These are phyloP conservation scores for Colletotrichum simmondsii DNA, from an alignment of 2,329 filamentous ascomycete genomes.

Conservation along the genomic window DNA sequence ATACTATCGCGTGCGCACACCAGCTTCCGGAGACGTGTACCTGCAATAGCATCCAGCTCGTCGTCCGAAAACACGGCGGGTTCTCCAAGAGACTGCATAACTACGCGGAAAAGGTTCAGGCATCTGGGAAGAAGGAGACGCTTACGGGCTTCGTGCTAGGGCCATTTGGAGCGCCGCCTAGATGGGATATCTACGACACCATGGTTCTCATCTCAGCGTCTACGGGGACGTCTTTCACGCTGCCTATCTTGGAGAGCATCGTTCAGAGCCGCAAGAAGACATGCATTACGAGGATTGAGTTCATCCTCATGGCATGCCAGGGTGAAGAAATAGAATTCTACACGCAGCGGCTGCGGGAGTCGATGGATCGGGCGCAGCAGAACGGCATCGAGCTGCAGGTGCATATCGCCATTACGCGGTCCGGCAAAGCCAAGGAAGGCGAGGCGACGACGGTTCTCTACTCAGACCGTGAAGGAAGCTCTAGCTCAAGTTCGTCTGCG, in stretches of 20 bases:
- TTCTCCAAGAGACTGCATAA: constrained; percentile 66
- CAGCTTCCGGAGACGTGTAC: constrained; percentile 61
- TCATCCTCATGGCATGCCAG: constrained; percentile 62
- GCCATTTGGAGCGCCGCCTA: constrained; percentile 65
- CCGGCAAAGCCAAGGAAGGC: constrained; percentile 40
- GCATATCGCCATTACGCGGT: constrained; percentile 65
- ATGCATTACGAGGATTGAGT: constrained; percentile 64
- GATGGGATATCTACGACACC: constrained; percentile 69
- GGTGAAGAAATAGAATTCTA: constrained; percentile 68
- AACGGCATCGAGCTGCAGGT: constrained; percentile 62
- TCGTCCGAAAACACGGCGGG: constrained; percentile 65
- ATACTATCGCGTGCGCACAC: constrained; percentile 69
- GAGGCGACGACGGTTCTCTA: constrained; percentile 35
- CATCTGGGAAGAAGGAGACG: constrained; percentile 33
- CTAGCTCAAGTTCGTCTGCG: constrained; percentile 27
- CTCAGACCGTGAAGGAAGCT: constrained; percentile 31
- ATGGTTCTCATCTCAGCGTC: constrained; percentile 70
- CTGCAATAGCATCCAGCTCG: constrained; percentile 69
- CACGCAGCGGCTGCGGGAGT: constrained; percentile 57
- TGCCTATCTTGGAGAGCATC: constrained; percentile 68
- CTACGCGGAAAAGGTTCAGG: constrained; percentile 39
- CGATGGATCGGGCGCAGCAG: constrained; percentile 53
- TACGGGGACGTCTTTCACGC: constrained; percentile 70
- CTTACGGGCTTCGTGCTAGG: constrained; percentile 63
- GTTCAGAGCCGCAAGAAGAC: constrained; percentile 51